Conservation (phyloP, 2,329 filamentous ascomycete species). For the Cladosporium sp. region DNA sequence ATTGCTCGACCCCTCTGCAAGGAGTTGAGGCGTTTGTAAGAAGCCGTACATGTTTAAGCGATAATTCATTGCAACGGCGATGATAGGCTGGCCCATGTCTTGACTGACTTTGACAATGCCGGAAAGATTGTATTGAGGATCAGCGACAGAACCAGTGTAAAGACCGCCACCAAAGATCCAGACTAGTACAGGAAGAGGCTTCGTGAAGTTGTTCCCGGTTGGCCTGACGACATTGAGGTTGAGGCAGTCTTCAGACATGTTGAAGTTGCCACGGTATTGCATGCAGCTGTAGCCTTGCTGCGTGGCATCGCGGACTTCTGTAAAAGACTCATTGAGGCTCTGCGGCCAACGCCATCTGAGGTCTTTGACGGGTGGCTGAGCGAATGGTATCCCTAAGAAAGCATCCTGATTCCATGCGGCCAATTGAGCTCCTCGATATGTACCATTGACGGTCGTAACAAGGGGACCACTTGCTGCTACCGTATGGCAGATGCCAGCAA, state of each 20-base stretch:
- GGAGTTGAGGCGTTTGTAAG: conserved; percentile 44
- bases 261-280: conserved; percentile 1
- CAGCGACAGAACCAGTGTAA: conserved; percentile 23
- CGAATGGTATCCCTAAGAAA: conserved; percentile 36
- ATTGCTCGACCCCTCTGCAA: conserved; percentile 48
- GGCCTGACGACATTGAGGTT: conserved; percentile 45
- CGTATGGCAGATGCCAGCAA: background rate
- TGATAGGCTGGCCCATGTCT: conserved; percentile 5
- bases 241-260: conserved; percentile 50
- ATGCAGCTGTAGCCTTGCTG: conserved; percentile 27
- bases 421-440: conserved; percentile 11
- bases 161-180: conserved; percentile 58
- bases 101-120: conserved; percentile 29
- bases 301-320: conserved; percentile 33
- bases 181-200: conserved; percentile 50
- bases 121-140: conserved; percentile 58
- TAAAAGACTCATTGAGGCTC: conserved; percentile 29
- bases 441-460: background rate
- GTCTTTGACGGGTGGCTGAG: conserved; percentile 22
- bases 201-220: conserved; percentile 32
- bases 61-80: conserved; percentile 15
- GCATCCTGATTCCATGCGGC: conserved; percentile 23
- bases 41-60: conserved; percentile 49
- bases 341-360: conserved; percentile 21
- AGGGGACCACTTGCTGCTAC: conserved; percentile 35